Conservation (phyloP, 345 rosid species). For the Atalantia buxifolia region DNA sequence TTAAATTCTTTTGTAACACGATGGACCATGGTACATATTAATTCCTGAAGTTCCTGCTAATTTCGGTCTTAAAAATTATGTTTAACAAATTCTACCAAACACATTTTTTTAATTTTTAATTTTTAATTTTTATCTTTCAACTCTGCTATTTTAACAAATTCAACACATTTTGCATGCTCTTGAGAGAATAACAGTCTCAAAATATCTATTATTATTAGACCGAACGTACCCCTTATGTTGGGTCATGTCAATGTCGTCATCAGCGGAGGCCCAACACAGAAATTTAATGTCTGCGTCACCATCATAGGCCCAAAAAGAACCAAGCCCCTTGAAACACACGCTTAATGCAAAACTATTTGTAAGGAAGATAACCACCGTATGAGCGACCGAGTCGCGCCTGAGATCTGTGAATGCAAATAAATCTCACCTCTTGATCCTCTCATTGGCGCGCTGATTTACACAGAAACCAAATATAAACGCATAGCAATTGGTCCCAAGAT, state of each 20-base stretch:
- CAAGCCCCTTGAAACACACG: neutral
- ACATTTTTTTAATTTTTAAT: too few species aligned
- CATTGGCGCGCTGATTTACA: slow-evolving; percentile 1
- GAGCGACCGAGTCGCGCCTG: neutral
- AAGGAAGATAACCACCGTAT: neutral
- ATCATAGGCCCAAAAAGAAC: neutral
- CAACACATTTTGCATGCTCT: too few species aligned
- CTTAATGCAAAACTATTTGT: neutral
- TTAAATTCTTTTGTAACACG: too few species aligned
- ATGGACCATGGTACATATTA: too few species aligned
- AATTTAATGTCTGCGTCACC: neutral
- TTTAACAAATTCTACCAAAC: too few species aligned
- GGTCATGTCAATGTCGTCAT: neutral
- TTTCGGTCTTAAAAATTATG: too few species aligned
- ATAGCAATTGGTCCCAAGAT: slow-evolving; percentile 17
- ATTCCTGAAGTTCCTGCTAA: too few species aligned
- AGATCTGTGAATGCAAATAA: neutral
- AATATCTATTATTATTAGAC: too few species aligned
- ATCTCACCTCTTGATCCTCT: neutral
- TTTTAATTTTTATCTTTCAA: too few species aligned
- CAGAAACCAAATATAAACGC: slow-evolving; percentile 6
- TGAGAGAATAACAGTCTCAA: too few species aligned
- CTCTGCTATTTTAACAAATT: too few species aligned
- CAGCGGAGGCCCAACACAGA: neutral
- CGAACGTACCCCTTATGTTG: neutral